Conservation (phyloP, 176 grass and related monocot genomes). For the Carex scoparia region DNA sequence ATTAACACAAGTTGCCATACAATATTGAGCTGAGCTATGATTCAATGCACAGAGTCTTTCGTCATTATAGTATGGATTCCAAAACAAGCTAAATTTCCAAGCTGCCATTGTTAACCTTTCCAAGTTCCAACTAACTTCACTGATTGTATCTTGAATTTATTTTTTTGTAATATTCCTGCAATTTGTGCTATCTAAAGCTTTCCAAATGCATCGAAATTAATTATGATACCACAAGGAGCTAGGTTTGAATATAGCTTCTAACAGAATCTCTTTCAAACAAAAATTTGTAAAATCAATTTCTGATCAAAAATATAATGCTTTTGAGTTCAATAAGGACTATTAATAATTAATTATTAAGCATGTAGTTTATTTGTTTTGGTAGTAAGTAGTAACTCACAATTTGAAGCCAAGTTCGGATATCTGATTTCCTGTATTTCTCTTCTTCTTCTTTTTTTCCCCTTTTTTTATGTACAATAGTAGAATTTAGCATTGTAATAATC, state of each 20-base stretch:
- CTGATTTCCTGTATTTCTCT: neutral
- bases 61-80: conserved; percentile 3
- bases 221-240: neutral
- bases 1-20: neutral
- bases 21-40: neutral
- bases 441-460: no score
- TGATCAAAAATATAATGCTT: no score
- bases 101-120: neutral
- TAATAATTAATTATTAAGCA: neutral
- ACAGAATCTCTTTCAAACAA: neutral
- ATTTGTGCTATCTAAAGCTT: neutral
- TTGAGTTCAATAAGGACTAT: no score
- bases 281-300: neutral
- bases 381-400: neutral
- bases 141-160: neutral
- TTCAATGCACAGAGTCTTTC: neutral
- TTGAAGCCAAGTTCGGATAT: neutral
- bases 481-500: no score
- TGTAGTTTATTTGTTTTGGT: neutral
- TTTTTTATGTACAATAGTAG: no score
- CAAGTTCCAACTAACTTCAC: neutral
- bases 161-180: neutral
- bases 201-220: neutral
- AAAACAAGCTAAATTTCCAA: neutral
- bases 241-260: neutral